Percentiles rank a stretch among this genome's conserved stretches.
Conservation (phyloP, 306 rosid species). For the Parietaria judaica region DNA sequence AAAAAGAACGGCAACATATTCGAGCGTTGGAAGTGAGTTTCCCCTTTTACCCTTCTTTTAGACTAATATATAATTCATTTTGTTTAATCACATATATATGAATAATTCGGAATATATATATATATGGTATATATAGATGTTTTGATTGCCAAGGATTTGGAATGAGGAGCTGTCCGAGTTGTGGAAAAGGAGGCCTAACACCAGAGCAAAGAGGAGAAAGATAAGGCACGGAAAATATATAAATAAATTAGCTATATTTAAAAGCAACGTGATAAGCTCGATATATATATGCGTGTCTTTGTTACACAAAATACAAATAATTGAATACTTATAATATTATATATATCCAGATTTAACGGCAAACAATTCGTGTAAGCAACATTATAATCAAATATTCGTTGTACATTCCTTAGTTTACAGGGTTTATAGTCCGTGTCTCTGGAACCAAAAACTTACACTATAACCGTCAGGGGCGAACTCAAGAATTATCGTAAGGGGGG, state of each 20-base stretch:
- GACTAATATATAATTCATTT: background rate
- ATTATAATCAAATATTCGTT: too few relatives aligned
- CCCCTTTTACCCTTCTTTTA: background rate
- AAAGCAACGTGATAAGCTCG: background rate
- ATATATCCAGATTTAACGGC: too few relatives aligned
- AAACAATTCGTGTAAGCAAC: too few relatives aligned
- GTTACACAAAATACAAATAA: too few relatives aligned
- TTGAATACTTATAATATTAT: too few relatives aligned
- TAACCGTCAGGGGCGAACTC: too few relatives aligned
- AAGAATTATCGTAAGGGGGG: too few relatives aligned
- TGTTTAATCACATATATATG: background rate
- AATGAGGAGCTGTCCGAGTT: conserved; percentile 60
- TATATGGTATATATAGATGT: conserved; percentile 34
- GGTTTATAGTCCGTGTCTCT: too few relatives aligned
- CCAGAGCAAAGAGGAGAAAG: conserved; percentile 95
- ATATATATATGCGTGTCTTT: background rate
- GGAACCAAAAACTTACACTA: too few relatives aligned
- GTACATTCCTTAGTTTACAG: too few relatives aligned
- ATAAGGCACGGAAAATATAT: conserved; percentile 21
- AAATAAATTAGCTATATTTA: background rate
- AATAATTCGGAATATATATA: background rate
- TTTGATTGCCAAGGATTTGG: conserved; percentile 93
- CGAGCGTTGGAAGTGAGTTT: conserved; percentile 86
- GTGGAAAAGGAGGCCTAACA: conserved; percentile 81
- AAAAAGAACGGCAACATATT: conserved; percentile 84